Evolutionary conservation across 176 grass and related monocot genomes (phyloP).

Genomic region (Ensete ventricosum): DNA sequence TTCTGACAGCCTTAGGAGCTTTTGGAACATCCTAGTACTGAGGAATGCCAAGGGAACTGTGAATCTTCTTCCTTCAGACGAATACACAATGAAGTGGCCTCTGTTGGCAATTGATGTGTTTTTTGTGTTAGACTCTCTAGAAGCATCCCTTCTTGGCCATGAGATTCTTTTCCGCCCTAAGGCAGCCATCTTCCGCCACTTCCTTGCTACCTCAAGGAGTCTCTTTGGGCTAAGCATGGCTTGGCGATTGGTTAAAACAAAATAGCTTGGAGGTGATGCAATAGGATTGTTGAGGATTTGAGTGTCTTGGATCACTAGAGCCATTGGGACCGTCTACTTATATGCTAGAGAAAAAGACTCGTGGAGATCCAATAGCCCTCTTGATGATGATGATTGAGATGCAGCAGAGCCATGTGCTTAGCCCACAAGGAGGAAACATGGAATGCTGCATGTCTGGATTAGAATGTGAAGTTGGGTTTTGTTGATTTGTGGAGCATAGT

Average conservation of each 20-base stretch:
- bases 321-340: not conserved
- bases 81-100: slow-evolving; percentile 31
- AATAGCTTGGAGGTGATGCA: not conserved
- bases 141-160: slow-evolving; percentile 8
- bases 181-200: slow-evolving; percentile 8
- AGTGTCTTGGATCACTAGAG: not conserved
- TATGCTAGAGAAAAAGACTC: not conserved
- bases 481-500: not conserved
- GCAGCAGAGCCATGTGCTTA: not conserved
- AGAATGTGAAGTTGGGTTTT: not conserved
- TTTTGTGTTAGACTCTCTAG: slow-evolving; percentile 14
- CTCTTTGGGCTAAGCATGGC: not conserved
- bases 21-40: slow-evolving; percentile 12
- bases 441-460: not conserved
- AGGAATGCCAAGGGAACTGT: slow-evolving; percentile 21
- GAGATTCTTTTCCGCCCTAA: slow-evolving; percentile 10
- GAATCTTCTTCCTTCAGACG: slow-evolving; percentile 22
- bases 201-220: slow-evolving; percentile 12
- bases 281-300: not conserved
- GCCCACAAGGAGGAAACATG: not conserved
- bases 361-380: not conserved
- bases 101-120: slow-evolving; percentile 38
- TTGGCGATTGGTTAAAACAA: not conserved
- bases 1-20: slow-evolving; percentile 37
- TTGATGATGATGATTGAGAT: not conserved